Evolutionary conservation across 2,329 filamentous ascomycete species (phyloP), one percentile per base, ranked within the genome.

Genomic region (Hysterium pulicare): DNA sequence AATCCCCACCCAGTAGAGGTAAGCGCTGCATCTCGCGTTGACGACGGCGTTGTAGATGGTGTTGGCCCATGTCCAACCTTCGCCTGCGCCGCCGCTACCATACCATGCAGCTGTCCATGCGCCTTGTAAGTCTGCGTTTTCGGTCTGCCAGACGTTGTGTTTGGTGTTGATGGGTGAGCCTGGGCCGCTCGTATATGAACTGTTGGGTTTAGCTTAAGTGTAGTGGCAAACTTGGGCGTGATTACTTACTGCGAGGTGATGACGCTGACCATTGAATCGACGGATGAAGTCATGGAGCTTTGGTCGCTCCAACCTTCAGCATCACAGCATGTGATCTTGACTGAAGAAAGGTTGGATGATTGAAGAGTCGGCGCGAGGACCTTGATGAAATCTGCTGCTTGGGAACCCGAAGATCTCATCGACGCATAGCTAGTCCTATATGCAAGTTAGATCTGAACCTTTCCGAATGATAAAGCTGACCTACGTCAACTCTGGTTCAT

Each of bases 51-150:
- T 65, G 53, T 74, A 73, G 40, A 81, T 73, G 51, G 75, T 73
- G 51, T 72, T 73, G 1, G 77, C 77, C 77, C 76, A 81, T 10
- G 72, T 75, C 44, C 77, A 59, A 7, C 77, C 78, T 46, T 81
- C 77, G 41, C 71, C 71, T 0, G 67, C 64, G 21, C 67, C 71
- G 38, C 75, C 74, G 48, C 55, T 64, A 3, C 48, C 45, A 54
- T 75, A 77, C 70, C 73, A 80, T 1, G 67, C 57, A 3, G 71
- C 66, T 5, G 50, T 45, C 58, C 58, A 61, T 3, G 55, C 34
- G 22, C 58, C 57, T 42, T 73, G 67, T 13, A 78, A 63, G 47
- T 77, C 72, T 0, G 70, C 68, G 31, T 66, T 69, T 55, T 80
- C 77, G 6, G 76, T 78, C 45, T 77, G 67, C 78, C 77, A 80